These are phyloP conservation scores for Plectosphaerella sp. DNA, from an alignment of 2,329 filamentous ascomycete species.

Conservation along the genomic window DNA sequence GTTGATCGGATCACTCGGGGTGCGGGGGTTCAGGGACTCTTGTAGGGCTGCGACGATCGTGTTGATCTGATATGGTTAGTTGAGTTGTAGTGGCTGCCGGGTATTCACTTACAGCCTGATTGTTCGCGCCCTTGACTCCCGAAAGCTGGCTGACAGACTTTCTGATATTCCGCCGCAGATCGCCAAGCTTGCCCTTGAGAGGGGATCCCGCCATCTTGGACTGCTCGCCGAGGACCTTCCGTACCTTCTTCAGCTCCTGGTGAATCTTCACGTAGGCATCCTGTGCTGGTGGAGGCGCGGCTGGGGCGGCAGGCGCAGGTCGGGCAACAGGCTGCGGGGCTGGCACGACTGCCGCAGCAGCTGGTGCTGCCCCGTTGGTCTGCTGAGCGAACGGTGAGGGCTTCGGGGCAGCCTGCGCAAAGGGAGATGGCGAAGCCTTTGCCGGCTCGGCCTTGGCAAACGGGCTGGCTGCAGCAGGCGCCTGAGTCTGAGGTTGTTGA, in stretches of 20 bases:
- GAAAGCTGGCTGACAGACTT: conserved; percentile 72
- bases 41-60: conserved; percentile 47
- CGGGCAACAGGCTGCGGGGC: conserved; percentile 4
- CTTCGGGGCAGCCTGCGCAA: background rate
- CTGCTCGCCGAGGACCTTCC: conserved; percentile 59
- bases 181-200: conserved; percentile 63
- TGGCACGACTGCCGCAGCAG: background rate
- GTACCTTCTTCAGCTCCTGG: conserved; percentile 59
- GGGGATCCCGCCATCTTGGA: conserved; percentile 37
- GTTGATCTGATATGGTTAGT: conserved; percentile 26
- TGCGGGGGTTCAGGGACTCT: conserved; percentile 44
- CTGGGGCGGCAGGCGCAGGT: conserved; percentile 2
- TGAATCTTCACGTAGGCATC: conserved; percentile 58
- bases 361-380: background rate
- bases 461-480: background rate
- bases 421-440: conserved; percentile 1
- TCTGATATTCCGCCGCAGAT: conserved; percentile 67
- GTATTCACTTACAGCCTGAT: conserved; percentile 28
- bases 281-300: background rate
- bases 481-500: conserved; percentile 1
- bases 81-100: background rate
- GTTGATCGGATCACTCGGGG: conserved; percentile 50
- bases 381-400: background rate
- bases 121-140: conserved; percentile 58
- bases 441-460: background rate